Evolutionary conservation across 2,329 filamentous ascomycete genomes (phyloP), one percentile per base, ranked within the genome.

Genomic region (Fusarium brevicatenulatum): DNA sequence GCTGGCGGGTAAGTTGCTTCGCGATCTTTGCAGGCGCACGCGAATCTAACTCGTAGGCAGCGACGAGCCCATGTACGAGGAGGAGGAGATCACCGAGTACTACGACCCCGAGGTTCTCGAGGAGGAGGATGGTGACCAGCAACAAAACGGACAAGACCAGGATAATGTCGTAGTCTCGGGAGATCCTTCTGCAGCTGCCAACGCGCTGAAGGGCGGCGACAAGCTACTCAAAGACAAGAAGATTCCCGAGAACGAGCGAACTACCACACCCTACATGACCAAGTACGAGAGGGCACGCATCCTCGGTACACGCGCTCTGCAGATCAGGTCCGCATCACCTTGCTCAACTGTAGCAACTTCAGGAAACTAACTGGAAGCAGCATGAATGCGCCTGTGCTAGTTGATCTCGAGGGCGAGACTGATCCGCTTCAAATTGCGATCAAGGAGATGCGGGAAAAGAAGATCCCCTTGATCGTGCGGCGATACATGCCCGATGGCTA

Each of bases 211-310:
- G 80, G 83, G 83, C 63, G 85, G 82, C 76, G 87, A 89, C 59
- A 89, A 88, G 80, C 85, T 86, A 54, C 84, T 87, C 79, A 91
- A 91, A 80, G 89, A 95, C 84, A 98, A 97, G 89, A 97, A 94
- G 85, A 95, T 99, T 55, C 89, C 95, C 63, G 93, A 94, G 76
- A 93, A 95, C 75, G 90, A 97, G 84, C 91, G 96, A 78, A 93
- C 90, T 30, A 99, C 96, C 13, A 99, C 96, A 34, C 96, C 95
- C 5, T 99, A 98, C 85, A 97, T 99, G 95, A 99, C 96, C 76
- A 99, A 99, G 86, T 99, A 99, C 84, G 96, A 99, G 87, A 90
- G 92, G 77, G 96, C 96, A 72, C 91, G 96, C 80, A 95, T 99
- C 67, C 85, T 99, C 73, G 96, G 96, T 53, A 98, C 96, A 44